Percentiles rank a stretch among this genome's conserved stretches.
Evolutionary conservation across 2,329 filamentous ascomycete species (phyloP).

Genomic region (Fusarium nematophilum): DNA sequence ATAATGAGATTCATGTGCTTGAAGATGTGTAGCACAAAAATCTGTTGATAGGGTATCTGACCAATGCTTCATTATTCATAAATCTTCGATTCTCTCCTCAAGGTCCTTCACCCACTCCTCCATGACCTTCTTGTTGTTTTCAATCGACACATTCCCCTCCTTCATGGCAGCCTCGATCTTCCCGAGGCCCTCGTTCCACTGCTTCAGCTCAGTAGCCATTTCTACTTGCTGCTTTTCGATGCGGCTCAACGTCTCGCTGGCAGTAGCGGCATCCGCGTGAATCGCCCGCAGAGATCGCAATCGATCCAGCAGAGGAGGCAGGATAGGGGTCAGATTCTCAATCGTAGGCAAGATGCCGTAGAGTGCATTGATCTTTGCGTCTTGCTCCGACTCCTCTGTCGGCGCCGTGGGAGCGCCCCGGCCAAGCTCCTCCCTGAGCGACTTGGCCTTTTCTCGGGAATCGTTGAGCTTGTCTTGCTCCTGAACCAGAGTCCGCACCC

Average conservation of each 20-base stretch:
- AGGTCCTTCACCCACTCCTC: slow-evolving; percentile 90
- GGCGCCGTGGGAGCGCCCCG: slow-evolving; percentile 57
- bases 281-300: slow-evolving; percentile 85
- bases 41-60: slow-evolving; percentile 48
- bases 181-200: slow-evolving; percentile 84
- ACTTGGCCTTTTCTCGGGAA: slow-evolving; percentile 70
- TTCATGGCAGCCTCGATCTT: slow-evolving; percentile 81
- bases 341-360: slow-evolving; percentile 91
- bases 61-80: slow-evolving; percentile 53
- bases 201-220: slow-evolving; percentile 84
- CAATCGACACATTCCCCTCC: slow-evolving; percentile 76
- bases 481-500: slow-evolving; percentile 75
- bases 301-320: slow-evolving; percentile 87
- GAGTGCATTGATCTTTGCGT: slow-evolving; percentile 88
- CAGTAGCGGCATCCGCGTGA: slow-evolving; percentile 87
- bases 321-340: slow-evolving; percentile 83
- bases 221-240: slow-evolving; percentile 84
- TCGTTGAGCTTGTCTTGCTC: slow-evolving; percentile 80
- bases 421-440: slow-evolving; percentile 69
- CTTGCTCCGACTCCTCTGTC: slow-evolving; percentile 73
- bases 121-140: slow-evolving; percentile 84
- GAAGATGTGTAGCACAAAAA: slow-evolving; percentile 4
- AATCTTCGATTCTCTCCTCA: slow-evolving; percentile 77
- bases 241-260: slow-evolving; percentile 79
- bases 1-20: slow-evolving; percentile 1